Evolutionary conservation across 345 rosid genomes (phyloP), one percentile per base, ranked within the genome.

Genomic region (Eucalyptus sp.): DNA sequence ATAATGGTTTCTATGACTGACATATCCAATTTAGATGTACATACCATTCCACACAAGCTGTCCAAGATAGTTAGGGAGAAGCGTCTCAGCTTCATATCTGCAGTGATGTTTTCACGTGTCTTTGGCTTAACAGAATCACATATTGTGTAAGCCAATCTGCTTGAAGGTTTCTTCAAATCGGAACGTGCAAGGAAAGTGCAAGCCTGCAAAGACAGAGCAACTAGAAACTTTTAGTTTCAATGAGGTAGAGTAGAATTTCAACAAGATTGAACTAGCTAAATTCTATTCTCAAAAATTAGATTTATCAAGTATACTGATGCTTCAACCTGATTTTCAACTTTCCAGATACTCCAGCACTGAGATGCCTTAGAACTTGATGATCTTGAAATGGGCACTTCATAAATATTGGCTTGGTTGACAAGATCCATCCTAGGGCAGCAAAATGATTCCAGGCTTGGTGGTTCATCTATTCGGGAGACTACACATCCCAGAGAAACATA

Each of bases 261-360:
- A 27, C 37, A 50, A 27, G 41, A 86, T 86, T 7, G 44, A 66
- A 20, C 50, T 66, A 12, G 24, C 41, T 14, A 60, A 46, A 33
- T 25, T 44, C 51, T 62, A 60, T 15, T 49, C 50, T 43, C 22
- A 46, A 80, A 87, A 15, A 60, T 48, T 16, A 66, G 43, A n/a
- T 68, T 64, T 68, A 37, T 76, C 50, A n/a, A 64, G 58, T 41
- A 41, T 5, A 33, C 20, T 51, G 18, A 56, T 58, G 89, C 76
- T 54, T 89, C n/a, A 91, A 98, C 99, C 99, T 97, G 99, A 94
- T 98, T 98, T 91, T 95, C 98, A 91, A 98, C 96, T 93, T 94
- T 98, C 99, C 99, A 98, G 91, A 98, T 92, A 93, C 99, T 96
- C 99, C 99, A 98, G 93, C 96, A 93, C 86, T 96, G 98, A 88